Evolutionary conservation across 495 filamentous ascomycete genomes (phyloP), one percentile per base, ranked within the genome.

Genomic region (Hypoxylon cercidicola): DNA sequence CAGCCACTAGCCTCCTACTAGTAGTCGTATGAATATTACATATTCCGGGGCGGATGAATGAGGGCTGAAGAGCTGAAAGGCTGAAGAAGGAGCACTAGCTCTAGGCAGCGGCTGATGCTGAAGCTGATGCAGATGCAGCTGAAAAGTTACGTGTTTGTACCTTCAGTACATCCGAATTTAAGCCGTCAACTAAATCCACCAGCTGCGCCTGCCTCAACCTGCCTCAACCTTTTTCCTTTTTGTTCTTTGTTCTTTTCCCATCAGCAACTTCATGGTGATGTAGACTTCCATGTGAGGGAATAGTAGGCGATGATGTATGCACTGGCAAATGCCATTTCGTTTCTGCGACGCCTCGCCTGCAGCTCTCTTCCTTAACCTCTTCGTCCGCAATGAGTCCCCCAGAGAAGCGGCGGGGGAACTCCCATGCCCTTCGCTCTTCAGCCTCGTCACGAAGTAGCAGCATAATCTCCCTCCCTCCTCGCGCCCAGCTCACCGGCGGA

Each of bases 401-500:
- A 34, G 73, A 77, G 41, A 77, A 75, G 55, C 73, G 76, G 59
- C 71, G 70, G 49, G 65, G 66, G 51, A 67, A 47, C 13, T 57
- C 68, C 28, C 72, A 74, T 32, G 16, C 61, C 20, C 30, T 67
- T 5, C 72, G 66, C 32, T 60, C 61, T 37, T 64, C 69, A 53
- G 40, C 54, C 47, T 60, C 53, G 43, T 62, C 62, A 50, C 58
- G 56, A 64, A 62, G 32, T 30, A 66, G 49, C 58, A 64, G 43
- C 50, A 68, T 74, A 55, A 79, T 81, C 39, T 69, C 76, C 16
- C 70, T 73, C 19, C 79, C 77, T 37, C 78, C 78, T 23, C 76
- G 77, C 39, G 79, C 71, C n/a, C 69, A 72, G 43, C 66, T 72
- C 52, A 74, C 57, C 43, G 62, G 68, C 32, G 71, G 72, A 15